Base-by-base conservation (phyloP, 352 stramenopile species). In the Peronospora tabacina region DNA sequence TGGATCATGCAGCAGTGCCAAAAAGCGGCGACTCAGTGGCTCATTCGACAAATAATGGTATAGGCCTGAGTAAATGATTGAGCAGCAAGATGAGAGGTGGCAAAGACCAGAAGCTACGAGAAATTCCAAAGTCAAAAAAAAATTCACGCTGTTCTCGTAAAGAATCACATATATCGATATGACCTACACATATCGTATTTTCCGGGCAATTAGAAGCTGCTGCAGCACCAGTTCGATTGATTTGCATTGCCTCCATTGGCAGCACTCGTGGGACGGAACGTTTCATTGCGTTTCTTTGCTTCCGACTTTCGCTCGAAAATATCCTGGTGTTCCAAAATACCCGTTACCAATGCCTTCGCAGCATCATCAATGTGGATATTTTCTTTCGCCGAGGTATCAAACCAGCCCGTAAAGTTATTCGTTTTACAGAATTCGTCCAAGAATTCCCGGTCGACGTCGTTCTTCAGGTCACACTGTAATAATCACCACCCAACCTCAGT, bases 391-490 rank as follows among this genome's bases (percentile, higher is more conserved):
- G 89, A 97, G 28, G 89, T 97, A 42, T 93, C 83, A 45, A 95
- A 97, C 89, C 89, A 97, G 20, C 82, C 87, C 5, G 81, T 75
- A 63, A 97, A 97, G 20, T 85, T 91, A 48, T 97, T 90, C 6
- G 80, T 78, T 49, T 87, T 70, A 57, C 85, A 96, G 44, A 96
- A 96, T 13, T 78, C 74, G 45, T 95, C 82, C 44, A 96, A 43
- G 39, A 90, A 90, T 5, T 68, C 67, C 19, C 68, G 70, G 41
- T 94, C 77, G 13, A 91, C 67, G 15, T 90, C 70, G 9, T 76
- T 73, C 29, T 79, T 75, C 36, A 97, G 51, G 58, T 97, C 90
- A 48, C 84, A 95, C 77, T 89, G 36, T 17, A 47, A 29, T 15
- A 51, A 39, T 17, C 39, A 42, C 47, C 39, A 42, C 44, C 19